A percentile compares a stretch with the other conserved stretches of the same genome.
Conservation (phyloP, 345 rosid genomes). For the Euphorbia lathyris region DNA sequence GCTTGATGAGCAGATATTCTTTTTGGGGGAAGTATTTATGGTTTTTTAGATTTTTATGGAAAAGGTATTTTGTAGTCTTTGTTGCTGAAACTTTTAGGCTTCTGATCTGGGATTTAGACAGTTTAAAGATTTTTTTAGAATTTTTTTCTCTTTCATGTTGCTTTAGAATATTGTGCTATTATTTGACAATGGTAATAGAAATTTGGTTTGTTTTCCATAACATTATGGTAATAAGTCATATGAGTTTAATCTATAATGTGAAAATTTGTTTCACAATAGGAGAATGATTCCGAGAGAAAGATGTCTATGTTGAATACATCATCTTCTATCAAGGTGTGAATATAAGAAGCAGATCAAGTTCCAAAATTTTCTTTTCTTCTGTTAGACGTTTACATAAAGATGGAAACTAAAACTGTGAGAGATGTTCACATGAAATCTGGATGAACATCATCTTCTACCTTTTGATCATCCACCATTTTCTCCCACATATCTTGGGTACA, state of each 20-base stretch:
- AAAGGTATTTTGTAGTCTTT: conserved; percentile 2
- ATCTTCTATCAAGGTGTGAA: too few relatives aligned
- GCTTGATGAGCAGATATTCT: conserved; percentile 11
- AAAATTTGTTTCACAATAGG: too few relatives aligned
- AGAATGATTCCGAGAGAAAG: too few relatives aligned
- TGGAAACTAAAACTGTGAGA: neutral
- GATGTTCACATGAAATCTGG: conserved; percentile 52
- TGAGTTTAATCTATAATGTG: too few relatives aligned
- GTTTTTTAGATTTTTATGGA: neutral
- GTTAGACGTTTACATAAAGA: neutral
- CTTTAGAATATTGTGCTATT: neutral
- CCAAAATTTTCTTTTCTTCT: neutral
- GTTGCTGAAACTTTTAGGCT: neutral
- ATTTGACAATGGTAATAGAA: neutral
- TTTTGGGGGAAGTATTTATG: neutral
- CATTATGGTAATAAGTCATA: neutral
- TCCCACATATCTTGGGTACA: conserved; percentile 25
- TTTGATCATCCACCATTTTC: conserved; percentile 22
- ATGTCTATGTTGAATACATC: too few relatives aligned
- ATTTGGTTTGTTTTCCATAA: neutral
- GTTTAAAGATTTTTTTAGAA: neutral
- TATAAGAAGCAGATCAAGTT: neutral
- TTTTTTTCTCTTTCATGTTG: neutral
- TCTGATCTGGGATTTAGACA: conserved; percentile 1
- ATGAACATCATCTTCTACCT: conserved; percentile 66